Percentiles rank a stretch among this genome's conserved stretches.
phyloP scores from a whole-genome alignment of 495 filamentous ascomycete species.

The Aspergillus sclerotiicarbonarius region DNA sequence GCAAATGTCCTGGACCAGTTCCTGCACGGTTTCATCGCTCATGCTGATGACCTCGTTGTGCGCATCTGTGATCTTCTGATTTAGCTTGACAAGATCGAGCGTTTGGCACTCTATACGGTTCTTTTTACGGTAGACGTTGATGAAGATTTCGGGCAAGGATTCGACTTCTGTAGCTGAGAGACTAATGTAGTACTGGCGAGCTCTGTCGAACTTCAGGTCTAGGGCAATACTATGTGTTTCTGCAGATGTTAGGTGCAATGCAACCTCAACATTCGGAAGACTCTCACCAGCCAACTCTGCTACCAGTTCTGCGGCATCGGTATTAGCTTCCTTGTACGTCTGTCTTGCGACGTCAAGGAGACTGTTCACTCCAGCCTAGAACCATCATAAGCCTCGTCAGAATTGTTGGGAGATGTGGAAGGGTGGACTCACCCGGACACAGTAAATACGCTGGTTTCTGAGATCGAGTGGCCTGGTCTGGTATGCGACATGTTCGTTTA shows the following conservation, averaged over 20 bases:
- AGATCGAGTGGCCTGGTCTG: conserved; percentile 80
- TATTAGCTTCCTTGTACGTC: conserved; percentile 80
- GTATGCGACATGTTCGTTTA: conserved; percentile 80
- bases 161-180: conserved; percentile 63
- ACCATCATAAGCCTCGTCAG: neutral
- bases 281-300: conserved; percentile 58
- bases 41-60: conserved; percentile 77
- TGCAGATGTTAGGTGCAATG: conserved; percentile 31
- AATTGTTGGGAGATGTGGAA: neutral
- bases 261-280: neutral
- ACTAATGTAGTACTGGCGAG: conserved; percentile 78
- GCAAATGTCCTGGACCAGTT: conserved; percentile 65
- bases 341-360: conserved; percentile 84
- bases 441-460: conserved; percentile 89
- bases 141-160: conserved; percentile 65
- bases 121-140: conserved; percentile 73
- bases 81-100: conserved; percentile 72
- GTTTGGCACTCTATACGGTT: conserved; percentile 82
- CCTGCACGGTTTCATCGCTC: conserved; percentile 65
- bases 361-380: conserved; percentile 76
- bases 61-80: conserved; percentile 71
- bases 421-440: conserved; percentile 63
- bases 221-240: conserved; percentile 58
- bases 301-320: conserved; percentile 71
- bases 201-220: conserved; percentile 72